Conservation (phyloP, 108 stramenopile species). For the Parietichytrium sp. region DNA sequence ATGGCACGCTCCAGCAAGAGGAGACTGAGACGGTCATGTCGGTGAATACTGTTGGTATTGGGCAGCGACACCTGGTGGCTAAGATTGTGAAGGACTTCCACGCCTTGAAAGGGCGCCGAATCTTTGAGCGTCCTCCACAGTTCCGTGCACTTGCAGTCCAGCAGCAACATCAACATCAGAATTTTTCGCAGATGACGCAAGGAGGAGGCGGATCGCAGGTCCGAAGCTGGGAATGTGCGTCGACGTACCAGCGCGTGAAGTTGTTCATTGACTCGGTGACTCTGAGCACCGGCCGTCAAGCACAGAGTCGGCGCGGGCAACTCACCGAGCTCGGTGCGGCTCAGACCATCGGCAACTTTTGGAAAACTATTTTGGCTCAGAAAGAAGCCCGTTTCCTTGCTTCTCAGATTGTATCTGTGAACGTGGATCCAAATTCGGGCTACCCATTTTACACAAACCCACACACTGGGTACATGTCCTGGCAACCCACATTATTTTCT, state of each 20-base stretch:
- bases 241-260: background rate
- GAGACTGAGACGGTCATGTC: too few species aligned
- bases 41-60: too few species aligned
- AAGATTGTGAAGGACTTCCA: constrained; percentile 35
- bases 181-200: too few species aligned
- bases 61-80: constrained; percentile 20
- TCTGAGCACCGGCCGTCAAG: background rate
- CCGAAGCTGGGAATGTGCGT: background rate
- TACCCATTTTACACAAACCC: constrained; percentile 29
- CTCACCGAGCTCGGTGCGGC: background rate
- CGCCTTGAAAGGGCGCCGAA: background rate
- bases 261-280: background rate
- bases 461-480: constrained; percentile 37
- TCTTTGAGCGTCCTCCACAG: constrained; percentile 10
- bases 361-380: background rate
- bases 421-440: background rate
- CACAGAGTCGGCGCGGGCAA: background rate
- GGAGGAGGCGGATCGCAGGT: too few species aligned
- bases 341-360: background rate
- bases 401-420: background rate
- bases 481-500: background rate
- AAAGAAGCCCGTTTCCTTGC: background rate
- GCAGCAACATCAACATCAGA: too few species aligned
- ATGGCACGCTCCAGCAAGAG: too few species aligned
- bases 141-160: background rate